A percentile compares a stretch with the other conserved stretches of the same genome.
Evolutionary conservation across 1,284 basidiomycete genomes (phyloP).

Genomic region (Cryptococcus hybrid): DNA sequence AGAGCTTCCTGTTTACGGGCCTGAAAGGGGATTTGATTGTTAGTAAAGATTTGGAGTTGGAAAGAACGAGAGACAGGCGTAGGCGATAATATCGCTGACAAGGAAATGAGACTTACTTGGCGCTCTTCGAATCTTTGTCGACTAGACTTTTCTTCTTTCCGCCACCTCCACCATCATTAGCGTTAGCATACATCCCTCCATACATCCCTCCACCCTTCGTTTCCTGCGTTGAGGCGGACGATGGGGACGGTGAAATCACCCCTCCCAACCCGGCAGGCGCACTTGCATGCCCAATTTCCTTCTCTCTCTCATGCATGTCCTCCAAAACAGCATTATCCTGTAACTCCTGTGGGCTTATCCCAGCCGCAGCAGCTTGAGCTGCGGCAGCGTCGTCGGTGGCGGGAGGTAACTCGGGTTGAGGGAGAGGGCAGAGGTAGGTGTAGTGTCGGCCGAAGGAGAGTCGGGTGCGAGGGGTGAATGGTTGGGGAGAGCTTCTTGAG

Average conservation of each 20-base stretch:
- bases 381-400: not conserved
- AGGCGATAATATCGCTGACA: too few species aligned
- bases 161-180: not conserved
- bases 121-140: slow-evolving; percentile 70
- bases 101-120: slow-evolving; percentile 58
- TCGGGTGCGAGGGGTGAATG: slow-evolving; percentile 3
- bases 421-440: slow-evolving; percentile 21
- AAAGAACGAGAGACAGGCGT: not conserved
- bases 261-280: slow-evolving; percentile 1
- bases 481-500: slow-evolving; percentile 43
- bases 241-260: slow-evolving; percentile 8
- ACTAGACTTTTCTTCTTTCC: slow-evolving; percentile 60
- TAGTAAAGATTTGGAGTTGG: too few species aligned
- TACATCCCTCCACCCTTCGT: slow-evolving; percentile 6
- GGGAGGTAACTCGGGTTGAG: slow-evolving; percentile 1
- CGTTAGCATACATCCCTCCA: not conserved
- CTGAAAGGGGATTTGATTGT: slow-evolving; percentile 48
- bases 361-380: not conserved
- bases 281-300: slow-evolving; percentile 19
- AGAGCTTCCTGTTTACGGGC: slow-evolving; percentile 71
- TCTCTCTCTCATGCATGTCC: slow-evolving; percentile 24
- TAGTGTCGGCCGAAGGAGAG: not conserved
- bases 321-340: slow-evolving; percentile 24
- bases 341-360: slow-evolving; percentile 10
- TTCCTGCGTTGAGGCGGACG: slow-evolving; percentile 14